phyloP scores from a whole-genome alignment of 1,284 basidiomycete species.

The Heterobasidion occidentale region DNA sequence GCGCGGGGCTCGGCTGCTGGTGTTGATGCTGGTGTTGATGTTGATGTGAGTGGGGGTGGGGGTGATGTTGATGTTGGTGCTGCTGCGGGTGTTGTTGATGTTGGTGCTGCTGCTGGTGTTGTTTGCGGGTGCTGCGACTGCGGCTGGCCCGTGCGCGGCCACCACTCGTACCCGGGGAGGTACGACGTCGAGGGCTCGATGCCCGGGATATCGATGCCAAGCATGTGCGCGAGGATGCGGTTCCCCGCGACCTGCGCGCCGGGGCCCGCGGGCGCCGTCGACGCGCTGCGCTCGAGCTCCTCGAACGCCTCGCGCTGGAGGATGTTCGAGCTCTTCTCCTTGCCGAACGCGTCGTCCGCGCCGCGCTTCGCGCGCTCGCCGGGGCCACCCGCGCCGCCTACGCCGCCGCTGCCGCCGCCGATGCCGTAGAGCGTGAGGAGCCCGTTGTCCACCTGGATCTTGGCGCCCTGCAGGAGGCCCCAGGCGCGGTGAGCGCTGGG shows the following conservation, averaged over 20 bases:
- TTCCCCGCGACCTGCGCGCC: conserved; percentile 31
- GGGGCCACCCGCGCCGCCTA: not conserved
- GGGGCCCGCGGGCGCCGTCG: conserved; percentile 33
- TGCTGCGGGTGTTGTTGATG: not conserved
- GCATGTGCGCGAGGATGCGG: conserved; percentile 63
- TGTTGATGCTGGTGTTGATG: not conserved
- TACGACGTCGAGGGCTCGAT: conserved; percentile 55
- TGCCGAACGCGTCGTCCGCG: conserved; percentile 60
- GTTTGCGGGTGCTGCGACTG: not conserved
- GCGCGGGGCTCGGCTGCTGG: not conserved
- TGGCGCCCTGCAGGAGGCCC: conserved; percentile 64
- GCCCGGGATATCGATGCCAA: conserved; percentile 54
- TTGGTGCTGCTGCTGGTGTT: not conserved
- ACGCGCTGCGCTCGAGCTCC: conserved; percentile 10
- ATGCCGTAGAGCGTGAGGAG: conserved; percentile 18
- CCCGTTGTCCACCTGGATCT: conserved; percentile 42
- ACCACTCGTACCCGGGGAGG: conserved; percentile 70
- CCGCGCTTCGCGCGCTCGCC: conserved; percentile 39
- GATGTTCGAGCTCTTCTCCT: conserved; percentile 7
- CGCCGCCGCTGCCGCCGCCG: conserved; percentile 21
- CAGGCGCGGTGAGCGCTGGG: conserved; percentile 66
- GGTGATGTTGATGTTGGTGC: not conserved
- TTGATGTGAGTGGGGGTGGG: not conserved
- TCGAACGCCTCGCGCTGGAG: conserved; percentile 30
- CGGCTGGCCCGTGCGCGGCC: conserved; percentile 36